Conservation (phyloP, 768 basidiomycete genomes). For the Termitomyces sp. region DNA sequence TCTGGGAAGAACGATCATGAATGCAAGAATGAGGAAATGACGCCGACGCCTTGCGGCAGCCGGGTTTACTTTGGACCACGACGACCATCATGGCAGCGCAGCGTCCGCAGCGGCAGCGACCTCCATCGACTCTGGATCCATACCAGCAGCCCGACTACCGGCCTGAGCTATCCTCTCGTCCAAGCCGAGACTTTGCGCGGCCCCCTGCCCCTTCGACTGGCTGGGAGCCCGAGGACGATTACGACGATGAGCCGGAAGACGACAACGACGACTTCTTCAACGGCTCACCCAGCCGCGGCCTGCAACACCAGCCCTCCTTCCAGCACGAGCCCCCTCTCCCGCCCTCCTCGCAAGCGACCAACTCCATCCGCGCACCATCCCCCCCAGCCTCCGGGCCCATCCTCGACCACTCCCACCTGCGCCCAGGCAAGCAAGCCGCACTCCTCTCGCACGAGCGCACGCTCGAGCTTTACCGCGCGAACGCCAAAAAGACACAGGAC, state of each 20-base stretch:
- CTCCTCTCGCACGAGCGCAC: slow-evolving; percentile 95
- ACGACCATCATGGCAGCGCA: slow-evolving; percentile 14
- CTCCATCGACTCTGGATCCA: slow-evolving; percentile 12
- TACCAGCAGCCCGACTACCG: slow-evolving; percentile 7
- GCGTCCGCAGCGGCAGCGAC: slow-evolving; percentile 13
- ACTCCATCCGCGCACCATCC: slow-evolving; percentile 64
- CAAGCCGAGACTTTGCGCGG: slow-evolving; percentile 7
- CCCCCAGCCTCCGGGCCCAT: slow-evolving; percentile 65
- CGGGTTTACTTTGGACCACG: slow-evolving; percentile 9
- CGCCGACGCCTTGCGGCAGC: no score
- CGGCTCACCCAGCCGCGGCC: slow-evolving; percentile 11
- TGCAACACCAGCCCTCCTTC: slow-evolving; percentile 9
- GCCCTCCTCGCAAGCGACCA: slow-evolving; percentile 42
- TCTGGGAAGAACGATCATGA: no score
- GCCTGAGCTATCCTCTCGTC: slow-evolving; percentile 6
- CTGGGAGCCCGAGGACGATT: slow-evolving; percentile 17
- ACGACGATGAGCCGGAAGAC: slow-evolving; percentile 16
- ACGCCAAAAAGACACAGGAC: slow-evolving; percentile 98
- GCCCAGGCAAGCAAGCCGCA: slow-evolving; percentile 89
- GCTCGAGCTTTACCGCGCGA: slow-evolving; percentile 93
- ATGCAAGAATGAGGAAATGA: no score
- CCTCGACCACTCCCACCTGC: slow-evolving; percentile 89
- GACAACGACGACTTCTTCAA: slow-evolving; percentile 22
- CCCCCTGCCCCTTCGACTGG: background rate
- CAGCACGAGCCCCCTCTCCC: slow-evolving; percentile 15